Base-by-base conservation (phyloP, 2,329 filamentous ascomycete species). In the Microsporum canis region DNA sequence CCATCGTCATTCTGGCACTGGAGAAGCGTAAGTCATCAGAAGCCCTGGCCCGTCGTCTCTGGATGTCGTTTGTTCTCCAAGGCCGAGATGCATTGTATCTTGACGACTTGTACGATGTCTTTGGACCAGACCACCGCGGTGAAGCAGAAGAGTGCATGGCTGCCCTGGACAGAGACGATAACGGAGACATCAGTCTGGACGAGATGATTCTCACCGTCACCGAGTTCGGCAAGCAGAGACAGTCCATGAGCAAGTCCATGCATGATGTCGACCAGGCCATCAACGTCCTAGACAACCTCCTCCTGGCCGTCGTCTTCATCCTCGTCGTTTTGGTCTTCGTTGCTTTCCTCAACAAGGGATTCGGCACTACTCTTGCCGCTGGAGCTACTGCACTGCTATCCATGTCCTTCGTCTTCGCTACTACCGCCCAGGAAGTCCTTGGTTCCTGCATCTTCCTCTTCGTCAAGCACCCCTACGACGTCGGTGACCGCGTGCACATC, bases 401-500 rank as follows among this genome's bases (percentile, higher is more conserved):
- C 4, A 79, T 97, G n/a, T 96, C 92, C 3, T 99, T 99, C 77
- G 88, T 96, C 67, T 97, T 99, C 73, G 87, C 91, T 29, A 87
- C 88, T 61, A 96, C 91, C 1, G 87, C 88, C 2, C 91, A 96
- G 75, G 94, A 99, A 74, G 88, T 99, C 65, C 83, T 99, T n/a
- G 92, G 92, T 69, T 96, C 91, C 41, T 97, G 92, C 78, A 96
- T 99, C 70, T 99, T 99, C 79, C 79, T 99, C 1, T 99, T 99
- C 69, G 90, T 97, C 78, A 99, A 63, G 79, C 94, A 99, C 72
- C 92, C 94, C 0, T 97, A 88, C 72, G 94, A 99, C 71, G 91
- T 97, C 27, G 91, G 92, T 63, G 94, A 99, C 72, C 87, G 94
- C 31, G 89, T 97, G 49, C 91, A 96, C 68, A 88, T 97, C 65